phyloP scores from a whole-genome alignment of 2,329 filamentous ascomycete species.

The Plectosphaerella sp. region DNA sequence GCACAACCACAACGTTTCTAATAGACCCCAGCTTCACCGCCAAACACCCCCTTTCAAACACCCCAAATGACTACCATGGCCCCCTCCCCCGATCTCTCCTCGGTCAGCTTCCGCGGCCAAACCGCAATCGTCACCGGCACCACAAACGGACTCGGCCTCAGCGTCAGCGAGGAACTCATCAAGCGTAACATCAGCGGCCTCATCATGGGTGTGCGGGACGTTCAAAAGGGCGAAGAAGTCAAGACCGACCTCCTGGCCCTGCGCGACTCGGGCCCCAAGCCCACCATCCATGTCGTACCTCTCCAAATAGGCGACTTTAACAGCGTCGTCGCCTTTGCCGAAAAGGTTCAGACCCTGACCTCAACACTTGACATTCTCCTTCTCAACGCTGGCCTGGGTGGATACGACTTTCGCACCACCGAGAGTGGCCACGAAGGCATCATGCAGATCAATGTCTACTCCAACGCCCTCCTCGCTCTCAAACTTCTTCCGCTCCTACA shows the following conservation, averaged over 20 bases:
- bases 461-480: slow-evolving; percentile 17
- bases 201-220: slow-evolving; percentile 34
- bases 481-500: slow-evolving; percentile 15
- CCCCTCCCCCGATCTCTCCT: neutral
- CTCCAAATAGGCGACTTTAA: slow-evolving; percentile 12
- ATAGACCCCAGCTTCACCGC: neutral
- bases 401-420: slow-evolving; percentile 4
- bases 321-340: slow-evolving; percentile 9
- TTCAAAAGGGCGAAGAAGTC: slow-evolving; percentile 21
- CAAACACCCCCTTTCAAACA: neutral
- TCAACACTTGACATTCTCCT: slow-evolving; percentile 10
- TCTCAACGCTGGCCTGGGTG: slow-evolving; percentile 12
- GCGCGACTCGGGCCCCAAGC: slow-evolving; percentile 7
- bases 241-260: slow-evolving; percentile 5
- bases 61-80: neutral
- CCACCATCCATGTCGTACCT: slow-evolving; percentile 9
- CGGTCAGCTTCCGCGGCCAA: slow-evolving; percentile 10
- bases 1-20: too few relatives aligned
- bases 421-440: slow-evolving; percentile 17
- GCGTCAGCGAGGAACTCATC: slow-evolving; percentile 31
- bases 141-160: slow-evolving; percentile 36
- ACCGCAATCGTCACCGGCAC: slow-evolving; percentile 37
- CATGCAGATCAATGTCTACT: slow-evolving; percentile 21
- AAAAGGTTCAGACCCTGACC: slow-evolving; percentile 3
- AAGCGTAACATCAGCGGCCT: slow-evolving; percentile 26